Percentiles rank a stretch among this genome's conserved stretches.
phyloP scores from a whole-genome alignment of 1,139 yeast genomes.

The Geotrichum restrictum region DNA sequence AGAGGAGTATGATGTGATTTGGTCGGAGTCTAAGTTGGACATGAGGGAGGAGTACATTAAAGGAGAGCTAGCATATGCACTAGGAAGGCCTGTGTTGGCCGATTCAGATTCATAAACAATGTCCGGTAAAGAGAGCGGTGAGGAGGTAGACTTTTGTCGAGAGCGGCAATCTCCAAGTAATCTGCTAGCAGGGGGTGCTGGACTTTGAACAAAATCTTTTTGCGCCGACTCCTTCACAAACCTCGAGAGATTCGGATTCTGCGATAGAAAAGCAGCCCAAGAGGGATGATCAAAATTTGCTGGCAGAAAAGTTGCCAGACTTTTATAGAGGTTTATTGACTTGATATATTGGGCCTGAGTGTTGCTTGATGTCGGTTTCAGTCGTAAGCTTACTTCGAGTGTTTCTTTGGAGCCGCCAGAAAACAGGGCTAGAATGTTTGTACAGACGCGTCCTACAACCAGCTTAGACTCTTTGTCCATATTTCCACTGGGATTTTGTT shows the following conservation, averaged over 20 bases:
- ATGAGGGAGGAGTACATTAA: constrained; percentile 4
- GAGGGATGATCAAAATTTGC: constrained; percentile 28
- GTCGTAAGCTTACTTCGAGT: constrained; percentile 26
- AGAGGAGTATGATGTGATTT: constrained; percentile 13
- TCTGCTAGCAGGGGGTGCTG: not conserved
- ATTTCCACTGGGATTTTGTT: not conserved
- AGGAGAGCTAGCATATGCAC: constrained; percentile 4
- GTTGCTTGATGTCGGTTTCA: constrained; percentile 26
- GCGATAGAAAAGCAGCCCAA: constrained; percentile 27
- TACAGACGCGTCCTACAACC: constrained; percentile 21
- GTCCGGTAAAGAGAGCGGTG: not conserved
- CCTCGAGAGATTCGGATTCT: constrained; percentile 12
- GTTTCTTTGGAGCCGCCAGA: constrained; percentile 21
- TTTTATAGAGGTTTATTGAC: constrained; percentile 25
- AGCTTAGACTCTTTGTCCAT: not conserved
- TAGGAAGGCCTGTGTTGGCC: not conserved
- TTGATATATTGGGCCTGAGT: constrained; percentile 25
- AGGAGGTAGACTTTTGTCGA: constrained; percentile 1
- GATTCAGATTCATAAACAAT: not conserved
- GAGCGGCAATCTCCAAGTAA: not conserved
- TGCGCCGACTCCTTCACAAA: constrained; percentile 4
- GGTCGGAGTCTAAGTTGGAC: constrained; percentile 12
- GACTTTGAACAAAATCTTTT: no score
- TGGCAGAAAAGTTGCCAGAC: constrained; percentile 24
- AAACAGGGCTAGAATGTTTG: constrained; percentile 17